phyloP scores from a whole-genome alignment of 352 stramenopile species.

The Pythium biforme region DNA sequence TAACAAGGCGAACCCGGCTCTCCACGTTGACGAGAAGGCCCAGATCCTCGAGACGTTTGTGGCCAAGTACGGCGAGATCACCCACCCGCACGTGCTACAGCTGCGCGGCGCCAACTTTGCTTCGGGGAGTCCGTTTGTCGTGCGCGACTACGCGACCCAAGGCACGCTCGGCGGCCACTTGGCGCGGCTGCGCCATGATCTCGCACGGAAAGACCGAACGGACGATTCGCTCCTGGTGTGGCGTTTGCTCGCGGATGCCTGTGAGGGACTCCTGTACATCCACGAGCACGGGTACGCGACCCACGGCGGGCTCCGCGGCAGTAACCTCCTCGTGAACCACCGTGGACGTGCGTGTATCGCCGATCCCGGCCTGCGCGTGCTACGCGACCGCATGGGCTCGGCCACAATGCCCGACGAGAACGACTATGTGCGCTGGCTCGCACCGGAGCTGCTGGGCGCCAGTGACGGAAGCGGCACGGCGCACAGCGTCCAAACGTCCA shows the following conservation, averaged over 20 bases:
- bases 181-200: slow-evolving; percentile 26
- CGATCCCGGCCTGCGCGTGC: slow-evolving; percentile 39
- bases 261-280: slow-evolving; percentile 58
- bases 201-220: slow-evolving; percentile 28
- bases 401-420: slow-evolving; percentile 35
- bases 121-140: slow-evolving; percentile 43
- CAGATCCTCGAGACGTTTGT: slow-evolving; percentile 49
- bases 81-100: slow-evolving; percentile 60
- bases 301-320: slow-evolving; percentile 58
- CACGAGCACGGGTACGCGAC: slow-evolving; percentile 52
- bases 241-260: slow-evolving; percentile 57
- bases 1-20: slow-evolving; percentile 30
- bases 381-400: slow-evolving; percentile 32
- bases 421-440: slow-evolving; percentile 65
- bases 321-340: slow-evolving; percentile 73
- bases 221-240: slow-evolving; percentile 39
- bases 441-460: slow-evolving; percentile 48
- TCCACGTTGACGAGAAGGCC: slow-evolving; percentile 42
- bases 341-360: slow-evolving; percentile 58
- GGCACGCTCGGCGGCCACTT: slow-evolving; percentile 55
- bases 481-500: slow-evolving; percentile 22
- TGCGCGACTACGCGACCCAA: slow-evolving; percentile 62
- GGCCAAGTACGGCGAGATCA: slow-evolving; percentile 45
- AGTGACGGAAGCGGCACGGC: background rate
- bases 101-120: slow-evolving; percentile 61